A percentile compares a stretch with the other conserved stretches of the same genome.
Evolutionary conservation across 148 eudicot genomes (phyloP).

Genomic region (Camellia granthamiana): DNA sequence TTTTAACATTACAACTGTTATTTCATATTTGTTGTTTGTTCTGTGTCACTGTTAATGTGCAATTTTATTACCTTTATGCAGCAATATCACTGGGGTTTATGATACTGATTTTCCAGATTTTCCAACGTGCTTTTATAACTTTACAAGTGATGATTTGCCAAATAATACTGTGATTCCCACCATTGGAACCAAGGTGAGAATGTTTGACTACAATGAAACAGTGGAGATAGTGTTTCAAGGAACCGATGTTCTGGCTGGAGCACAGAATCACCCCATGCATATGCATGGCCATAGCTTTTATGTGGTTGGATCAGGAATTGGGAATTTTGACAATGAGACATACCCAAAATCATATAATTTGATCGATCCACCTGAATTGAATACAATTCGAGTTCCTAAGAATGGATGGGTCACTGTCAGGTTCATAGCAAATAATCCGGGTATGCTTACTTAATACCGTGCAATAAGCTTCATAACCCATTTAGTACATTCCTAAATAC

Average conservation of each 20-base stretch:
- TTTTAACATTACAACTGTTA: no score
- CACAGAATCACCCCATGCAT: conserved; percentile 12
- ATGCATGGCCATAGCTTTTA: conserved; percentile 3
- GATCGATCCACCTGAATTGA: not conserved
- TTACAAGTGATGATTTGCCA: not conserved
- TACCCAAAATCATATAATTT: not conserved
- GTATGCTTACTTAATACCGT: not conserved
- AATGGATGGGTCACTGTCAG: not conserved
- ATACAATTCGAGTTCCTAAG: conserved; percentile 5
- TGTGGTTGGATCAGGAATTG: conserved; percentile 7
- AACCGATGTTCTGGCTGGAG: not conserved
- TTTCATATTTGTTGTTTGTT: no score
- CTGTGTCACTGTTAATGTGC: no score
- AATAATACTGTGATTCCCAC: not conserved
- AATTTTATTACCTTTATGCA: not conserved
- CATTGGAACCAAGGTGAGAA: not conserved
- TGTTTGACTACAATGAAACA: not conserved
- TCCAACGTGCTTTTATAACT: not conserved
- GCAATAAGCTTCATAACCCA: no score
- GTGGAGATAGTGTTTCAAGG: conserved; percentile 8
- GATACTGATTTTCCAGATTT: not conserved
- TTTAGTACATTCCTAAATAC: no score
- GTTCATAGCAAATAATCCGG: not conserved
- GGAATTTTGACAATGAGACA: not conserved
- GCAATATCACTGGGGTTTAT: not conserved